Conservation (phyloP, 2,329 filamentous ascomycete species). For the Xylariaceae sp. region DNA sequence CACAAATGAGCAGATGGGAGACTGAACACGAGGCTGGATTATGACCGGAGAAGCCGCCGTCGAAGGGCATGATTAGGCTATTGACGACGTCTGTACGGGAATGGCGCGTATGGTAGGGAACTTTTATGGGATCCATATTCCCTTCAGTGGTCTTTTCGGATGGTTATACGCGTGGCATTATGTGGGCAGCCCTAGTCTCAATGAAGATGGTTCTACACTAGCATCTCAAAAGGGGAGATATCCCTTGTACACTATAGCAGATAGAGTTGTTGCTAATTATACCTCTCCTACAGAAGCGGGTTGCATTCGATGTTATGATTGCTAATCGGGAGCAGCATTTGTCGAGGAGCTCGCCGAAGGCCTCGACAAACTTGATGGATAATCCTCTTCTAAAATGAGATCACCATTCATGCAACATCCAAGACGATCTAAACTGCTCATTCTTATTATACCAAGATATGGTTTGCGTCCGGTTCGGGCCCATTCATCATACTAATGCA, state of each 20-base stretch:
- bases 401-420: slow-evolving; percentile 8
- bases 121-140: background rate
- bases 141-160: background rate
- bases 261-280: slow-evolving; percentile 16
- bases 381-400: background rate
- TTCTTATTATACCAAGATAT: slow-evolving; percentile 4
- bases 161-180: too few species aligned
- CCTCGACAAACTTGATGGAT: background rate
- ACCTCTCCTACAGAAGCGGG: background rate
- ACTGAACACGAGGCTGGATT: background rate
- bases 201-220: too few species aligned
- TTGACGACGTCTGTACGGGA: background rate
- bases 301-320: background rate
- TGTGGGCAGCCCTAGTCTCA: too few species aligned
- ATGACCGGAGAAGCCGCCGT: too few species aligned
- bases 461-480: slow-evolving; percentile 1
- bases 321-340: too few species aligned
- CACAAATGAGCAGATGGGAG: background rate
- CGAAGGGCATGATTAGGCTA: background rate
- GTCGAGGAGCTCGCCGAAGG: too few species aligned
- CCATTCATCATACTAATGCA: slow-evolving; percentile 5
- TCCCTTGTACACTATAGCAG: background rate
- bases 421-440: too few species aligned
- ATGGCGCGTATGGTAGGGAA: background rate
- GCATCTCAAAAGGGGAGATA: background rate